A percentile compares a stretch with the other conserved stretches of the same genome.
phyloP scores from a whole-genome alignment of 495 filamentous ascomycete species.

The Pseudotulostoma volvatum region DNA sequence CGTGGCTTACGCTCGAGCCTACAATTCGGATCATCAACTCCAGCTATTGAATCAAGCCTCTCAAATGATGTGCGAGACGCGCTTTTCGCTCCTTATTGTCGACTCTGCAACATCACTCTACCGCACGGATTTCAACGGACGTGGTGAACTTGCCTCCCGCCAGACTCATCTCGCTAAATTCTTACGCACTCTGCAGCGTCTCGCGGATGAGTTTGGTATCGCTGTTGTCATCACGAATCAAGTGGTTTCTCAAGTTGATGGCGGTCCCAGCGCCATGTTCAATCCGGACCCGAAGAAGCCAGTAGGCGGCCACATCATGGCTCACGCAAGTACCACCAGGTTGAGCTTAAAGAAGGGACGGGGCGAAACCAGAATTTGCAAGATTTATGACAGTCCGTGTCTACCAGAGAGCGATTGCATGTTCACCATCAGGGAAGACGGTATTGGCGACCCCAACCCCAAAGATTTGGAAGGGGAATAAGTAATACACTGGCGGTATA shows the following conservation, averaged over 20 bases:
- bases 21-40: slow-evolving; percentile 96
- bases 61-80: slow-evolving; percentile 97
- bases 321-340: slow-evolving; percentile 82
- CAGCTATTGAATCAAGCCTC: slow-evolving; percentile 89
- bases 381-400: slow-evolving; percentile 97
- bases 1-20: slow-evolving; percentile 90
- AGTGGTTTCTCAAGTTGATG: slow-evolving; percentile 94
- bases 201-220: slow-evolving; percentile 96
- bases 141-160: slow-evolving; percentile 76
- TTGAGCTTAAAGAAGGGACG: slow-evolving; percentile 89
- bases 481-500: too few relatives aligned
- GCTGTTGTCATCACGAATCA: slow-evolving; percentile 98
- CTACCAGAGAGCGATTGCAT: slow-evolving; percentile 90
- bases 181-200: slow-evolving; percentile 80
- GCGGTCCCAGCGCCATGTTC: slow-evolving; percentile 90
- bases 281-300: slow-evolving; percentile 99
- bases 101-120: slow-evolving; percentile 92
- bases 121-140: slow-evolving; percentile 86
- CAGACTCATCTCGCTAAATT: slow-evolving; percentile 96
- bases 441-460: slow-evolving; percentile 86
- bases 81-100: slow-evolving; percentile 88
- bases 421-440: slow-evolving; percentile 93
- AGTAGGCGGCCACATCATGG: slow-evolving; percentile 97
- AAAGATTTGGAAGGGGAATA: slow-evolving; percentile 83
- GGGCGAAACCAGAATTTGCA: slow-evolving; percentile 89